Conservation (phyloP, 2,329 filamentous ascomycete species). For the Penicillium concentricum region DNA sequence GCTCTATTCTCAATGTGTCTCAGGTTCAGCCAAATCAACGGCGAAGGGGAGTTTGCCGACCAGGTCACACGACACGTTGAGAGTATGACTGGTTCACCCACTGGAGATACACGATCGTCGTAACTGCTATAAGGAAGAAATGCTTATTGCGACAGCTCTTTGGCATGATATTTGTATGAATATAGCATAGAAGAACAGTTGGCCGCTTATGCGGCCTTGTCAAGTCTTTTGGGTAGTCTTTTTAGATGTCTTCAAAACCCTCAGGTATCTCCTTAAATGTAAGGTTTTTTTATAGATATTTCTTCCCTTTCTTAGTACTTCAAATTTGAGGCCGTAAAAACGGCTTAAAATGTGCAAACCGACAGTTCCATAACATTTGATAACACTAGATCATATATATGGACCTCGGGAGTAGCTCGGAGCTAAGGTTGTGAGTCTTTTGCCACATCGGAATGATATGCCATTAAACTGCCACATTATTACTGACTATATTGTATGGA, state of each 20-base stretch:
- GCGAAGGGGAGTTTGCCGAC: slow-evolving; percentile 2
- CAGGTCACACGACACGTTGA: slow-evolving; percentile 4
- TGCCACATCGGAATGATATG: not conserved
- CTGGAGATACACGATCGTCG: not conserved
- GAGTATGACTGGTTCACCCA: slow-evolving; percentile 1
- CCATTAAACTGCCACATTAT: not conserved
- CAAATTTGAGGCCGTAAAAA: too few relatives aligned
- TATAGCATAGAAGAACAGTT: not conserved
- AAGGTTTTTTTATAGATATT: too few relatives aligned
- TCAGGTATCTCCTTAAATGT: too few relatives aligned
- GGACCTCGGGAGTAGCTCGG: not conserved
- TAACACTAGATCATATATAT: not conserved
- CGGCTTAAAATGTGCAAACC: too few relatives aligned
- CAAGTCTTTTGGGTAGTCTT: too few relatives aligned
- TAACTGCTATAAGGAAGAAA: not conserved
- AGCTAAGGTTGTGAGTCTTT: not conserved
- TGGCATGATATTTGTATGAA: not conserved
- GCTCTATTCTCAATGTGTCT: slow-evolving; percentile 2
- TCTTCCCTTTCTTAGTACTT: too few relatives aligned
- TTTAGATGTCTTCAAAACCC: too few relatives aligned
- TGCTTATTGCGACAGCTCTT: not conserved
- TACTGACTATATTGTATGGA: not conserved
- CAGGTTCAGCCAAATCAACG: not conserved
- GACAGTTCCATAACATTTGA: too few relatives aligned
- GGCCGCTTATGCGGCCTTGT: too few relatives aligned